Evolutionary conservation across 164 flowering plant genomes (phyloP).

Genomic region (Cinnamomum chago): DNA sequence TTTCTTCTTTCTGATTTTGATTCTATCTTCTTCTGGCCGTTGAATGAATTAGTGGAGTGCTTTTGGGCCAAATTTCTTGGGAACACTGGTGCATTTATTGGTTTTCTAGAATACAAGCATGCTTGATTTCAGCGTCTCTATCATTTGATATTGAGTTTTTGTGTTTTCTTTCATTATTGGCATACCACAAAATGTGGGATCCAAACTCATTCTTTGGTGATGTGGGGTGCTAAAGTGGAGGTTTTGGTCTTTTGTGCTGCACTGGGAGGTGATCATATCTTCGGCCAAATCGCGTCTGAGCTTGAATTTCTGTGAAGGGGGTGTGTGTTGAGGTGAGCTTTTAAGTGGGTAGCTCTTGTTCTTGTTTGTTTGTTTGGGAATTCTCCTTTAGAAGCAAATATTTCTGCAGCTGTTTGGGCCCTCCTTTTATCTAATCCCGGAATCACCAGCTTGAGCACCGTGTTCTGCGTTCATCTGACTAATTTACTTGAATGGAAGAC

Average conservation of each 20-base stretch:
- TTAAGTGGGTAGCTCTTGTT: background rate
- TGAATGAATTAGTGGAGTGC: background rate
- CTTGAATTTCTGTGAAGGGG: background rate
- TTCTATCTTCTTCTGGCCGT: background rate
- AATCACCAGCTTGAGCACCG: background rate
- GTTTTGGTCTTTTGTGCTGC: background rate
- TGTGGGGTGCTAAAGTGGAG: background rate
- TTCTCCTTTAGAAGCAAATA: background rate
- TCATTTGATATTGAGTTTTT: background rate
- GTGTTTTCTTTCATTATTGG: background rate
- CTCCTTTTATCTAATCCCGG: background rate
- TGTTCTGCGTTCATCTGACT: background rate
- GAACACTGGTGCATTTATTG: background rate
- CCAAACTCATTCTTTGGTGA: background rate
- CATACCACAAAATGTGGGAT: background rate
- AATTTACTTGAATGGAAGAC: conserved; percentile 36
- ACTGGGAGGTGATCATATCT: background rate
- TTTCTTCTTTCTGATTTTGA: background rate
- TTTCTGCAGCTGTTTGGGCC: background rate
- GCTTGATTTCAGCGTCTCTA: background rate
- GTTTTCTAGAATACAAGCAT: background rate
- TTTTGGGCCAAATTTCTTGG: background rate
- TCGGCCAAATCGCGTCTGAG: background rate
- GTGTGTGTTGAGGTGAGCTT: background rate
- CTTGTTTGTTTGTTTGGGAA: background rate